These are phyloP conservation scores for Acacia pycnantha DNA, from an alignment of 331 rosid genomes.

Conservation along the genomic window DNA sequence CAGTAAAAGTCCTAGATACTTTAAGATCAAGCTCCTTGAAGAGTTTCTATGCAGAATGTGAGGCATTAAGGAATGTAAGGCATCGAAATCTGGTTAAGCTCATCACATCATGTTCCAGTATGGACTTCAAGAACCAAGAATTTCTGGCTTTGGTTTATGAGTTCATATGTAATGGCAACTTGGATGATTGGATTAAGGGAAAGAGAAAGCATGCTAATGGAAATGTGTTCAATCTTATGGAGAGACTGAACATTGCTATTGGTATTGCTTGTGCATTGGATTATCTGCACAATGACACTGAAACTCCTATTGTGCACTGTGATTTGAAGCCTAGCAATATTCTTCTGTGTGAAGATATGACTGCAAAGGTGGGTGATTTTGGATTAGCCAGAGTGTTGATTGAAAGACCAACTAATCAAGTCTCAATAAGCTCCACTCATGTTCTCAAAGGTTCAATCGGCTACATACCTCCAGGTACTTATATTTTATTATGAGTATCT, in stretches of 20 bases:
- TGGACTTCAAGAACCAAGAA: slow-evolving; percentile 54
- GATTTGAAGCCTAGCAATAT: slow-evolving; percentile 82
- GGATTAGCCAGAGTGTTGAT: slow-evolving; percentile 60
- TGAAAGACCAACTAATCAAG: slow-evolving; percentile 34
- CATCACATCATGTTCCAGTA: slow-evolving; percentile 74
- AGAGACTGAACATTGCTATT: slow-evolving; percentile 59
- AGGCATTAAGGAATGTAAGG: slow-evolving; percentile 58
- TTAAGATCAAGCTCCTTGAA: slow-evolving; percentile 42
- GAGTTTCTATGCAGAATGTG: slow-evolving; percentile 81
- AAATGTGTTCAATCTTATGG: slow-evolving; percentile 43
- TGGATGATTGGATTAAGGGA: slow-evolving; percentile 71
- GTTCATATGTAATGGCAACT: slow-evolving; percentile 59
- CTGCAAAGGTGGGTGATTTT: slow-evolving; percentile 74
- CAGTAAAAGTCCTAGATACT: slow-evolving; percentile 71
- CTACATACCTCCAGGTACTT: slow-evolving; percentile 73
- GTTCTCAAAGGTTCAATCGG: slow-evolving; percentile 68
- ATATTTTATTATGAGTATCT: neutral
- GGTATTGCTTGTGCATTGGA: slow-evolving; percentile 62
- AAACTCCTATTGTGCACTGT: slow-evolving; percentile 63
- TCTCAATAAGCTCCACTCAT: slow-evolving; percentile 49
- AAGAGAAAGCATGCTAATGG: slow-evolving; percentile 43
- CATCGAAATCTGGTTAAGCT: slow-evolving; percentile 70
- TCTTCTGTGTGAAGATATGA: slow-evolving; percentile 54
- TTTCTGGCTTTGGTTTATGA: slow-evolving; percentile 75
- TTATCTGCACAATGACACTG: slow-evolving; percentile 63